A percentile compares a stretch with the other conserved stretches of the same genome.
Conservation (phyloP, 208 protist genomes). For the Acanthamoeba culbertsoni region DNA sequence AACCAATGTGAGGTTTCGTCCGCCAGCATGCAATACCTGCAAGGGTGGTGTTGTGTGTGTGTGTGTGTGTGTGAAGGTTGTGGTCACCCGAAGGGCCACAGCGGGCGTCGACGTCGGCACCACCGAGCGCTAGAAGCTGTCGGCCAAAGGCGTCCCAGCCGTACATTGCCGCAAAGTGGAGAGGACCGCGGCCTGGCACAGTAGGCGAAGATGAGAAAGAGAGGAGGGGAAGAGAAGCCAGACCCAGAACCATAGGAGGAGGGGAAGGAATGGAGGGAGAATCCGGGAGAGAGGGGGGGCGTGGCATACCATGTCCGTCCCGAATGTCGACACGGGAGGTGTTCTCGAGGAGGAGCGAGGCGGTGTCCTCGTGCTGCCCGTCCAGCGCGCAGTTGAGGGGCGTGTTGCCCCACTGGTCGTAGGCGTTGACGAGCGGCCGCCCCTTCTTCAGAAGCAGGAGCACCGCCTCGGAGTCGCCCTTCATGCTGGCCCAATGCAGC, state of each 20-base stretch:
- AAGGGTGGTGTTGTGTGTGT: too few relatives aligned
- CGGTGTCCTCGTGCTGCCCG: conserved; percentile 6
- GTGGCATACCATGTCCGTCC: neutral
- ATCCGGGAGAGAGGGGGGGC: neutral
- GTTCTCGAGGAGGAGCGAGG: conserved; percentile 11
- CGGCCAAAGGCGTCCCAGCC: conserved; percentile 8
- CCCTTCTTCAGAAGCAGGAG: conserved; percentile 4
- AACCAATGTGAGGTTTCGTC: too few relatives aligned
- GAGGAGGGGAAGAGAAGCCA: too few relatives aligned
- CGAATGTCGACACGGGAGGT: neutral
- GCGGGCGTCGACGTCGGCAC: neutral
- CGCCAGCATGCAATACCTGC: too few relatives aligned
- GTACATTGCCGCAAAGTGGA: conserved; percentile 9
- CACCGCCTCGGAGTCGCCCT: conserved; percentile 25
- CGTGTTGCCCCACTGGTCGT: conserved; percentile 26
- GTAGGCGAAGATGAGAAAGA: too few relatives aligned
- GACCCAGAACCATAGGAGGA: neutral
- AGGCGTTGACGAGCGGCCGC: neutral
- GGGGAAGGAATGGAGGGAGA: neutral
- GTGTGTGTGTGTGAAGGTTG: too few relatives aligned
- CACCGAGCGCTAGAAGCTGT: neutral
- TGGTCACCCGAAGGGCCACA: neutral
- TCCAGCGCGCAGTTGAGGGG: conserved; percentile 3
- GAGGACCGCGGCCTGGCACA: neutral
- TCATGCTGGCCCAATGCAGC: neutral